Conservation (phyloP, 1,284 basidiomycete species). For the Coniferiporia sulphurascens region DNA sequence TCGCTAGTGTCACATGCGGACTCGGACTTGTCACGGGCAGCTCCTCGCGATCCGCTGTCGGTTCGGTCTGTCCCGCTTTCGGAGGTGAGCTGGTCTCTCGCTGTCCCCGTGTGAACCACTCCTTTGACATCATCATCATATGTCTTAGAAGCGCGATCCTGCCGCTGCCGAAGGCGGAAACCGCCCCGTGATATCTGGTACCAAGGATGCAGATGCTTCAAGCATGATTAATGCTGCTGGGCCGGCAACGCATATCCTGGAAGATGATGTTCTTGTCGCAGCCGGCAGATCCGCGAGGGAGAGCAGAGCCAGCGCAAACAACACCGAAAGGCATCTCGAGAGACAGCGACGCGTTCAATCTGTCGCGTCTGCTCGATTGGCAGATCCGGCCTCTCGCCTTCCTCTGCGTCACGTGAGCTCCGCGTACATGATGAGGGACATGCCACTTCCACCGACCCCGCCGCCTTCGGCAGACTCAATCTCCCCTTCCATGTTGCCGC, state of each 20-base stretch:
- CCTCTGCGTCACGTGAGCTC: conserved; percentile 12
- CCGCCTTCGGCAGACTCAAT: not conserved
- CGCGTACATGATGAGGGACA: conserved; percentile 9
- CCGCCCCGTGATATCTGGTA: too few relatives aligned
- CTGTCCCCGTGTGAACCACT: not conserved
- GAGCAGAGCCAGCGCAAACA: not conserved
- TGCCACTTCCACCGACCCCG: not conserved
- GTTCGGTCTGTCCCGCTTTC: not conserved
- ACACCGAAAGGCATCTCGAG: conserved; percentile 1
- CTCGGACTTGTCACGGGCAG: not conserved
- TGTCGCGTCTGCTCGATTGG: not conserved
- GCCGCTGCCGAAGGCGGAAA: too few relatives aligned
- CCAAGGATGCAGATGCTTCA: too few relatives aligned
- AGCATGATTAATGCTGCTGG: not conserved
- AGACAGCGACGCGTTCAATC: conserved; percentile 10
- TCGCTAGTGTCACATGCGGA: not conserved
- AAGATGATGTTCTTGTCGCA: conserved; percentile 16
- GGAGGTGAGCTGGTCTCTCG: not conserved
- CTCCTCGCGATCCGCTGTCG: not conserved
- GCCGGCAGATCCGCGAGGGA: conserved; percentile 15
- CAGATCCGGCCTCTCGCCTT: not conserved
- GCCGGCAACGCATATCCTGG: conserved; percentile 1
- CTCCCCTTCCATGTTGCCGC: conserved; percentile 4
- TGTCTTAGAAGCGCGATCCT: not conserved
- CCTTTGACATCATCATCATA: not conserved